A percentile compares a stretch with the other conserved stretches of the same genome.
Evolutionary conservation across 805 yeast species (phyloP).

Genomic region (Saccharomyces eubayanus): DNA sequence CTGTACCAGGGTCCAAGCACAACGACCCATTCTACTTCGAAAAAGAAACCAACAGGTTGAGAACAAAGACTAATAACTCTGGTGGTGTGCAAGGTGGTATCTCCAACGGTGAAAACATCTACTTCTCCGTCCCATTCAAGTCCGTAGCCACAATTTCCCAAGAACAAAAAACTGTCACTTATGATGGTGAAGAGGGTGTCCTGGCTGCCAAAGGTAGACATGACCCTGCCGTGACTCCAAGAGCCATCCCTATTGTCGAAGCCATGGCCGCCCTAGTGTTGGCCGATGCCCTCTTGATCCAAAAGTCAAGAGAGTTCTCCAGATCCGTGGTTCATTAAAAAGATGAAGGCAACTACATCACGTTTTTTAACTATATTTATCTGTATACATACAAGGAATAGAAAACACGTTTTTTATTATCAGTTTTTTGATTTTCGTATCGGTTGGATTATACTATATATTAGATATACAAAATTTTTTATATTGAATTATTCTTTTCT

Average conservation of each 20-base stretch:
- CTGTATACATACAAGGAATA: constrained; percentile 21
- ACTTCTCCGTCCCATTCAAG: constrained; percentile 92
- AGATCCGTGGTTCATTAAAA: constrained; percentile 26
- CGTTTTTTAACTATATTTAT: constrained; percentile 18
- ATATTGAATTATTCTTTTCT: not conserved
- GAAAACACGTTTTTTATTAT: not conserved
- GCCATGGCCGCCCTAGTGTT: constrained; percentile 95
- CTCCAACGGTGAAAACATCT: constrained; percentile 90
- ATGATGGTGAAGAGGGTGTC: constrained; percentile 80
- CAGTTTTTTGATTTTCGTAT: not conserved
- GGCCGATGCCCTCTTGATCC: constrained; percentile 78
- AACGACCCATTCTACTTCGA: constrained; percentile 76
- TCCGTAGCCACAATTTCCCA: constrained; percentile 96
- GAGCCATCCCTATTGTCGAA: constrained; percentile 97
- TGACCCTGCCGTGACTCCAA: constrained; percentile 96
- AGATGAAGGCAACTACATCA: not conserved
- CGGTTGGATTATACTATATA: not conserved
- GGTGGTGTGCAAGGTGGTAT: constrained; percentile 99
- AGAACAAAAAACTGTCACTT: constrained; percentile 81
- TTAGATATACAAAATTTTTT: not conserved
- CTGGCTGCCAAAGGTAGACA: constrained; percentile 96
- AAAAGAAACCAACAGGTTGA: constrained; percentile 51
- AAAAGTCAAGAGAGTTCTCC: constrained; percentile 70
- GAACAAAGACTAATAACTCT: constrained; percentile 83
- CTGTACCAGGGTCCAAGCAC: constrained; percentile 86